These are phyloP conservation scores for Talaromyces proteolyticus DNA, from an alignment of 495 filamentous ascomycete species.

Conservation along the genomic window DNA sequence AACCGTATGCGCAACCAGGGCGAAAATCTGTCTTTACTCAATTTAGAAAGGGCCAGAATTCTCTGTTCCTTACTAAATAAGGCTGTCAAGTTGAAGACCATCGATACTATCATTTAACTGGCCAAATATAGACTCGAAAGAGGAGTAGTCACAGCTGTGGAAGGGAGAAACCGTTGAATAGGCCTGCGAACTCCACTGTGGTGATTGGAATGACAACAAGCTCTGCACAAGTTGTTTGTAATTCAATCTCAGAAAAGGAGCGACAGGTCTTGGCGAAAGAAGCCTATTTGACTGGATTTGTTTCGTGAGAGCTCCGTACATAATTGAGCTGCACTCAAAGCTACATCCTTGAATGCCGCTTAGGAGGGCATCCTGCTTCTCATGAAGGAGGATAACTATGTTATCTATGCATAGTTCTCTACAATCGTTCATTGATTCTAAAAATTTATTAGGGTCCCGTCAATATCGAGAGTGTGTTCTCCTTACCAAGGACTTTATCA, in stretches of 20 bases:
- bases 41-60: neutral
- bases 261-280: conserved; percentile 13
- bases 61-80: neutral
- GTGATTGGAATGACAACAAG: conserved; percentile 12
- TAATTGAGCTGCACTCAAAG: conserved; percentile 24
- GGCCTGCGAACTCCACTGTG: neutral
- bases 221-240: conserved; percentile 10
- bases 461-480: neutral
- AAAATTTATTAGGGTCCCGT: conserved; percentile 3
- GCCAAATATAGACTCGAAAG: neutral
- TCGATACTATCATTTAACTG: neutral
- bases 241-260: conserved; percentile 16
- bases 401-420: conserved; percentile 13
- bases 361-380: conserved; percentile 14
- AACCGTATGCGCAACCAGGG: too few relatives aligned
- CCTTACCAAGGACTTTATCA: conserved; percentile 16
- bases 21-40: too few relatives aligned
- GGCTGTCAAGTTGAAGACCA: neutral
- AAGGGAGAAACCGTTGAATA: too few relatives aligned
- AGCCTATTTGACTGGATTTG: conserved; percentile 17
- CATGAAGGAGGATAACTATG: conserved; percentile 9
- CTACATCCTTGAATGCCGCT: conserved; percentile 11
- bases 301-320: conserved; percentile 21
- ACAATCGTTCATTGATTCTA: conserved; percentile 14
- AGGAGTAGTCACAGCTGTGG: neutral